These are phyloP conservation scores for Gilbertella persicaria DNA, from an alignment of 371 early-diverging fungal genomes.

Conservation along the genomic window DNA sequence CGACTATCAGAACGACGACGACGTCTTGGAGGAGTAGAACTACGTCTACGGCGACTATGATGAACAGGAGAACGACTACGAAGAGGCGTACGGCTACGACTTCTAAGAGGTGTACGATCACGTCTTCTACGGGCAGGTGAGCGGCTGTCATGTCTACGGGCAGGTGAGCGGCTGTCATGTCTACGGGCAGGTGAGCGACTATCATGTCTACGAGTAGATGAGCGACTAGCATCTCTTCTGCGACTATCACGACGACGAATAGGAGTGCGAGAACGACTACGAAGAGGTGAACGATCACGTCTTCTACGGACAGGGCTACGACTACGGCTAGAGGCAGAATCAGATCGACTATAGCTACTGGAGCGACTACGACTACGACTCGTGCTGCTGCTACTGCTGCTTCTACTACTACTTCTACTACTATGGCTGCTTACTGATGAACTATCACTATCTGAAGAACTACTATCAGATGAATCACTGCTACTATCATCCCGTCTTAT, in stretches of 20 bases:
- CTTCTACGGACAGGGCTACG: neutral
- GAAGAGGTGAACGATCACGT: neutral
- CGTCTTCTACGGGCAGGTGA: neutral
- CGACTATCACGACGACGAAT: neutral
- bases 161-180: neutral
- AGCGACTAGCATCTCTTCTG: neutral
- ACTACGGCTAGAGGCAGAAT: neutral
- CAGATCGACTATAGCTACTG: slow-evolving; percentile 1
- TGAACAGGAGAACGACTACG: neutral
- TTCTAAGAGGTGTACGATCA: neutral
- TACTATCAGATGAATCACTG: slow-evolving; percentile 13
- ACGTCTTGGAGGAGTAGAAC: neutral
- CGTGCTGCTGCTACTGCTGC: slow-evolving; percentile 17
- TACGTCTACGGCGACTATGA: slow-evolving; percentile 1
- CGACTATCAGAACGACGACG: too few relatives aligned
- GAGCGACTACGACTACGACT: neutral
- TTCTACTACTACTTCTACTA: slow-evolving; percentile 19
- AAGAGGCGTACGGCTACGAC: neutral
- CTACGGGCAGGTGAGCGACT: neutral
- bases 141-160: neutral
- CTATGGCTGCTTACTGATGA: slow-evolving; percentile 8
- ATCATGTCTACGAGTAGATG: neutral
- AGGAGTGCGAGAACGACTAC: neutral
- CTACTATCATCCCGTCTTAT: slow-evolving; percentile 43
- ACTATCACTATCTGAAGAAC: slow-evolving; percentile 25